Percentiles rank a stretch among this genome's conserved stretches.
phyloP scores from a whole-genome alignment of 2,329 filamentous ascomycete species.

The Pyrenophora seminiperda region DNA sequence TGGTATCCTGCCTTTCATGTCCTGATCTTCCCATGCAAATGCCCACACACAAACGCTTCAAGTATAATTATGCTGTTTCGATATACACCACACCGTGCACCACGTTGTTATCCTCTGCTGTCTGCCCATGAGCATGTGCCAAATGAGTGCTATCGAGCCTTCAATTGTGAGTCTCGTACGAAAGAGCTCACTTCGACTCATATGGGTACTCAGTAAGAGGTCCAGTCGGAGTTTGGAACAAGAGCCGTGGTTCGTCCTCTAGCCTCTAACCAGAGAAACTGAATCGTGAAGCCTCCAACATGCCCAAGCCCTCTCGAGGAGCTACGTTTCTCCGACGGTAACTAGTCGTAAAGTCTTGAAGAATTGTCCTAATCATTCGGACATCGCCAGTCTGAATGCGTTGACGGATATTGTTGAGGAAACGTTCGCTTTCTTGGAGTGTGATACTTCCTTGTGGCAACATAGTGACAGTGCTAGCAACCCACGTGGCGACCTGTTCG shows the following conservation, averaged over 20 bases:
- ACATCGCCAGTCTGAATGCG: conserved; percentile 71
- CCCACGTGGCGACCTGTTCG: conserved; percentile 77
- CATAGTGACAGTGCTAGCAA: conserved; percentile 80
- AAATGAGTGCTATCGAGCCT: neutral
- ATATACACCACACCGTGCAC: conserved; percentile 13
- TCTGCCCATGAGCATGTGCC: neutral
- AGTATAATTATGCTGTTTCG: conserved; percentile 20
- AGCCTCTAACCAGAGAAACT: conserved; percentile 63
- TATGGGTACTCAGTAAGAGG: neutral
- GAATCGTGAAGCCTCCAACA: conserved; percentile 85
- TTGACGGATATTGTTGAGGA: conserved; percentile 81
- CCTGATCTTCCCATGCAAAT: conserved; percentile 24
- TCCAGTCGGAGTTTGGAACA: conserved; percentile 5
- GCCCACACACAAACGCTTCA: conserved; percentile 25
- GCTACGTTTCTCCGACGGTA: conserved; percentile 94
- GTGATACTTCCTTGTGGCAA: conserved; percentile 76
- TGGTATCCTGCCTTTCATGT: conserved; percentile 18
- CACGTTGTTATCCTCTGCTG: conserved; percentile 2
- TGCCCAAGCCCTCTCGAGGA: conserved; percentile 87
- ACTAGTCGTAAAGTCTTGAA: conserved; percentile 96
- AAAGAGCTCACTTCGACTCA: neutral
- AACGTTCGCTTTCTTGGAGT: conserved; percentile 75
- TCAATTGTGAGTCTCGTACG: neutral
- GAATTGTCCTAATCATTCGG: conserved; percentile 78
- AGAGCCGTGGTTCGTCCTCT: conserved; percentile 12